Conservation (phyloP, 1,139 yeast genomes). For the Taphrina communis region DNA sequence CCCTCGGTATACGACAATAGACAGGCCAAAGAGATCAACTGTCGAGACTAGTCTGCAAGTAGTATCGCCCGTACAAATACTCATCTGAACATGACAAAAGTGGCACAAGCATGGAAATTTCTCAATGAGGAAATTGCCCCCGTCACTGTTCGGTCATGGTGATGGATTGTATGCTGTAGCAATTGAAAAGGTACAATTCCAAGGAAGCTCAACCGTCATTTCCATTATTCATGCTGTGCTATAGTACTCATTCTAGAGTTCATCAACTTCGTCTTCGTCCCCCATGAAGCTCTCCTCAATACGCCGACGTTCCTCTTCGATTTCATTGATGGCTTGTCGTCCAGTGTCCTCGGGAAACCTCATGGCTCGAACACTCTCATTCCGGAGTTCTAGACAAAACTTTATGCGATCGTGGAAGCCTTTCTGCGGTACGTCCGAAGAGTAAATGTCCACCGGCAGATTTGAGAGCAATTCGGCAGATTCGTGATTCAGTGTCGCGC, state of each 20-base stretch:
- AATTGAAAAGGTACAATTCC: not conserved
- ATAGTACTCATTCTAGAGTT: not conserved
- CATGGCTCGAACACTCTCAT: slow-evolving; percentile 94
- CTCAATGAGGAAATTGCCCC: not conserved
- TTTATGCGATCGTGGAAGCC: slow-evolving; percentile 92
- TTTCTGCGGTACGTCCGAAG: slow-evolving; percentile 83
- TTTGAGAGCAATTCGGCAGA: slow-evolving; percentile 89
- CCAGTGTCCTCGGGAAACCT: slow-evolving; percentile 72
- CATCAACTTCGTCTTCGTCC: slow-evolving; percentile 38
- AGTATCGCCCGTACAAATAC: too few relatives aligned
- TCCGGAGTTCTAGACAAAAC: slow-evolving; percentile 87
- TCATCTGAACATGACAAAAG: slow-evolving; percentile 4
- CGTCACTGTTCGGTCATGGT: not conserved
- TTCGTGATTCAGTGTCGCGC: slow-evolving; percentile 90
- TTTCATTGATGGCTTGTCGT: slow-evolving; percentile 60
- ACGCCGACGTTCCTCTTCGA: slow-evolving; percentile 63
- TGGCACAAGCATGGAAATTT: slow-evolving; percentile 1
- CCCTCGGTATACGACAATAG: not conserved
- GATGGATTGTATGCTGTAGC: too few relatives aligned
- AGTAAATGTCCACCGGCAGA: slow-evolving; percentile 83
- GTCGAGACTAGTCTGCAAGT: too few relatives aligned
- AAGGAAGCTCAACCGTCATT: not conserved
- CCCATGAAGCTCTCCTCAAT: slow-evolving; percentile 54
- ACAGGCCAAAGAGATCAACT: not conserved
- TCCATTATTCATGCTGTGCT: not conserved